Conservation (phyloP, 2,329 filamentous ascomycete genomes). For the Cladosporium sp. region DNA sequence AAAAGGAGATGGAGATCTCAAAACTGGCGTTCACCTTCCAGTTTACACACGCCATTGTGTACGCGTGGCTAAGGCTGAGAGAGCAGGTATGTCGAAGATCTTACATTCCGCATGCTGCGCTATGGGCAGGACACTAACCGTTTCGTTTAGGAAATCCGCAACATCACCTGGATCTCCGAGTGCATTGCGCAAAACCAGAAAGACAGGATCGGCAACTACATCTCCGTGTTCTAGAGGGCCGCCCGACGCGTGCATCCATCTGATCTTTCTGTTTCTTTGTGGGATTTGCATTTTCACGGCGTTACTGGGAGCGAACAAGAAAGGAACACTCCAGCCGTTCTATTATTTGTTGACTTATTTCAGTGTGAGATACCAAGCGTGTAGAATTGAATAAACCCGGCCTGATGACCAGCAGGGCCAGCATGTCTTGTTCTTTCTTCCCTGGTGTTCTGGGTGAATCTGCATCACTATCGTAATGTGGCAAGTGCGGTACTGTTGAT, state of each 20-base stretch:
- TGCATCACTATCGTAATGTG: background rate
- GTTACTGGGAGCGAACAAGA: constrained; percentile 14
- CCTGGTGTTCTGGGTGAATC: background rate
- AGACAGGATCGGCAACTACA: constrained; percentile 97
- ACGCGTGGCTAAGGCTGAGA: constrained; percentile 95
- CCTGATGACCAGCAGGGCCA: constrained; percentile 6
- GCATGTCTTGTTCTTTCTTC: background rate
- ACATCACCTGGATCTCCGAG: constrained; percentile 99
- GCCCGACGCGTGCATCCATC: background rate
- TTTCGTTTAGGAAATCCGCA: constrained; percentile 81
- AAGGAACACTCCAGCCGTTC: constrained; percentile 3
- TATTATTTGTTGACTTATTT: constrained; percentile 12
- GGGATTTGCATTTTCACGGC: constrained; percentile 14
- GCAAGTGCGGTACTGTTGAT: background rate
- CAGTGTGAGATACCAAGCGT: constrained; percentile 17
- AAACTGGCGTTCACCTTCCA: constrained; percentile 94
- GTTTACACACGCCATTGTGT: constrained; percentile 92
- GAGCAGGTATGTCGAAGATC: constrained; percentile 72
- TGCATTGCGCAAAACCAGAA: constrained; percentile 99
- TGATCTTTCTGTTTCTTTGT: background rate
- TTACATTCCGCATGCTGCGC: background rate
- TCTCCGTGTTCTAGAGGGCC: constrained; percentile 79
- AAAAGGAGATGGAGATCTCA: constrained; percentile 98
- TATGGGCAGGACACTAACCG: background rate
- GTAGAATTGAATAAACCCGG: constrained; percentile 9